phyloP scores from a whole-genome alignment of 345 rosid species.

The Salix viminalis region DNA sequence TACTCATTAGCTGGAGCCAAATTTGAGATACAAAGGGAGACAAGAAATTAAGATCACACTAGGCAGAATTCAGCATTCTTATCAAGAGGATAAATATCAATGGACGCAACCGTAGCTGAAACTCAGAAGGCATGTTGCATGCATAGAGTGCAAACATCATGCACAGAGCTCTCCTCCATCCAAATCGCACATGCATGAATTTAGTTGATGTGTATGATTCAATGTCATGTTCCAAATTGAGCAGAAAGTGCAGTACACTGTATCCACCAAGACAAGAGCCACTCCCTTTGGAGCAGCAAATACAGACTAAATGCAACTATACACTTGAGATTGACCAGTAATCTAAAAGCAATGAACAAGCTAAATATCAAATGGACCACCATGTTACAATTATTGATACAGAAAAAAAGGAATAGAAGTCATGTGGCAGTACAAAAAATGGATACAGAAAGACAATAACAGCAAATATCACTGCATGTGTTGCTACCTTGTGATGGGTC shows the following conservation, averaged over 20 bases:
- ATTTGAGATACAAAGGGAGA: not conserved
- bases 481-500: slow-evolving; percentile 72
- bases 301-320: not conserved
- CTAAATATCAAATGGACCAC: not conserved
- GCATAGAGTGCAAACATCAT: not conserved
- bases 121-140: not conserved
- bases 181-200: not conserved
- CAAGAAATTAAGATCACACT: not conserved
- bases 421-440: not conserved
- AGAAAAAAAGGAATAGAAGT: not conserved
- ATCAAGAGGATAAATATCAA: not conserved
- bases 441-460: too few species aligned
- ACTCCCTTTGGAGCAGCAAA: not conserved
- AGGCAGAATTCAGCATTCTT: not conserved
- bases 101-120: not conserved
- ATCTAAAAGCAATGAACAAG: not conserved
- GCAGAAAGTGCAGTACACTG: not conserved
- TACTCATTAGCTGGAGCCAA: not conserved
- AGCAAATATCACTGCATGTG: not conserved
- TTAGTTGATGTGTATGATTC: not conserved
- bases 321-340: not conserved
- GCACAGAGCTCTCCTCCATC: not conserved
- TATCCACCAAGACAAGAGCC: not conserved
- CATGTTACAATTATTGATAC: not conserved
- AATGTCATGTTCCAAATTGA: not conserved